Evolutionary conservation across 2,329 filamentous ascomycete genomes (phyloP), one percentile per base, ranked within the genome.

Genomic region (Pseudogymnoascus sp.): DNA sequence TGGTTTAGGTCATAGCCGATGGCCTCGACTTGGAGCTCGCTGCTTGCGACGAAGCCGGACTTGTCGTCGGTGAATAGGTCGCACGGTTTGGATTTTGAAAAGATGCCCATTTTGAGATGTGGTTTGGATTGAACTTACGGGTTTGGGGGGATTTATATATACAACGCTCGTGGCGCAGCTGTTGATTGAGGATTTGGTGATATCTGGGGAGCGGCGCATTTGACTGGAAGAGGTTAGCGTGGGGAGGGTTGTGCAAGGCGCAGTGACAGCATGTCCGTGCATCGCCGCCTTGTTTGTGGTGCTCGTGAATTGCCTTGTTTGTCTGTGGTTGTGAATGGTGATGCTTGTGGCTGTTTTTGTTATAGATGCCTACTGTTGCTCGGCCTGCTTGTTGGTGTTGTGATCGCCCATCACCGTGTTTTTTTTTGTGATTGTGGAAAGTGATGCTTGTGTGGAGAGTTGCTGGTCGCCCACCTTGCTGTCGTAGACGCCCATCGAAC

Each of bases 1-100:
- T 60, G 59, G 59, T 60, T 39, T 33, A 60, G 13, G 59, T 60
- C 59, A 60, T 60, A 60, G 27, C 59, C 59, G 39, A 60, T 58
- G 15, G 59, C 59, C 15, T 60, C 33, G 33, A 60, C 33, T 39
- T 60, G 59, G 59, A 60, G 59, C 17, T 39, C 15, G 38, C 25
- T 48, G 21, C 36, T 58, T 39, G 59, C 15, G 33, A 36, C 15
- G 59, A 60, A 60, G 12, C 27, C 41, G 21, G 41, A 48, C 21
- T 48, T 48, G 41, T 21, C 21, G 21, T 21, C 21, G 21, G 21
- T 21, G 21, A 21, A 21, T 21, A 21, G 21, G 21, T 21, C 21
- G 3, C 21, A 48, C 41, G 21, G 27, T 48, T 48, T 48, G 7
- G 41, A 48, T 48, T 10, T 27, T 48, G 41, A 27, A 48, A 48